Base-by-base conservation (phyloP, 495 filamentous ascomycete genomes). In the Niebla homalea region DNA sequence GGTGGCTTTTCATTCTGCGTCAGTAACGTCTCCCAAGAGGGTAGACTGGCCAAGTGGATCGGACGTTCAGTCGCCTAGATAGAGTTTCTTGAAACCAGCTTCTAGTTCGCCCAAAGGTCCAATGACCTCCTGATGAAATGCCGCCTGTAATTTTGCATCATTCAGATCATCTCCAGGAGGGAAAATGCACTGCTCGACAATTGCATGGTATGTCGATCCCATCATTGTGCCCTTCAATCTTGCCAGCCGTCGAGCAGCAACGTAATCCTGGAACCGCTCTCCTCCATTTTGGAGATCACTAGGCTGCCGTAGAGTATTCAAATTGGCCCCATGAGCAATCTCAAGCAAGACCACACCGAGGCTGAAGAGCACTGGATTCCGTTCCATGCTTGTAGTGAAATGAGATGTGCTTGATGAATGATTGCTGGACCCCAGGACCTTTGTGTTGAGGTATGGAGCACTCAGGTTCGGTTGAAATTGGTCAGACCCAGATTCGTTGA, bases 211-310 rank as follows among this genome's bases (percentile, higher is more conserved):
- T 64, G 5, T 60, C 50, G 11, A 68, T 46, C 16, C 68, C 67
- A 61, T 69, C 63, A 6, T 70, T 50, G 36, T 70, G 62, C 14
- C 67, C 62, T 1, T 63, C 52, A 21, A 70, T 66, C 60, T 73
- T 62, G 56, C 46, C 14, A 68, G 38, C 18, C 60, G 51, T 36
- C 58, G 52, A 11, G 67, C 64, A 6, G 58, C 51, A n/a, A 59
- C 53, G 36, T 67, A 66, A 11, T 58, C 57, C 10, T 64, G 53
- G 23, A 56, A 50, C 14, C 46, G 51, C n/a, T 58, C 44, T 14
- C 16, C 38, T 19, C 52, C 43, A 4, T 50, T 37, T 15, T 57
- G 41, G 0, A 60, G 36, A 18, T 56, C 53, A 16, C 20, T 20
- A 4, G 43, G 49, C n/a, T 35, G n/a, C 35, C 51, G 56, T 5